Conservation (phyloP, 2,329 filamentous ascomycete species). For the Mollisia scopiformis region DNA sequence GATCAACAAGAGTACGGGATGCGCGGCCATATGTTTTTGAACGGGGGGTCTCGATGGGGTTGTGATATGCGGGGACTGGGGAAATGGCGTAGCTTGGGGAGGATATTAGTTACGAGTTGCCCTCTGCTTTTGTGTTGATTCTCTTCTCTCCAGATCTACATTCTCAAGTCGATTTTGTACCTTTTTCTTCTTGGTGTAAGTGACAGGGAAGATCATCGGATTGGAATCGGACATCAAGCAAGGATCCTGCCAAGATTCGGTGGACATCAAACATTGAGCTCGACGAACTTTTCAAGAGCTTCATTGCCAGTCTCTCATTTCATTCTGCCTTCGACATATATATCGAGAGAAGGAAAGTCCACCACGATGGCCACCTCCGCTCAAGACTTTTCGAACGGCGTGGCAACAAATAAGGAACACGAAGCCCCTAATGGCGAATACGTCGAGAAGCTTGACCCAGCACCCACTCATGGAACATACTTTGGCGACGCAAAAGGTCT, state of each 20-base stretch:
- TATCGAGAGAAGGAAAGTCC: not conserved
- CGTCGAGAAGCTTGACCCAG: constrained; percentile 2
- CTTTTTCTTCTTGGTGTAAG: not conserved
- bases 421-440: not conserved
- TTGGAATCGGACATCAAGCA: not conserved
- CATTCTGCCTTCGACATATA: not conserved
- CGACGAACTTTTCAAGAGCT: not conserved
- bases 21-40: not conserved
- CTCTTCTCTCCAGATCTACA: too few species aligned
- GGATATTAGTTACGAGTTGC: not conserved
- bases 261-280: not conserved
- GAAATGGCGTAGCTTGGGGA: not conserved
- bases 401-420: not conserved
- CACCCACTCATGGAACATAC: constrained; percentile 6
- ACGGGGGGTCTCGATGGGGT: not conserved
- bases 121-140: not conserved
- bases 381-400: not conserved
- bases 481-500: not conserved
- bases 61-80: not conserved
- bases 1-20: not conserved
- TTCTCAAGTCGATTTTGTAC: too few species aligned
- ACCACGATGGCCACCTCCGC: not conserved
- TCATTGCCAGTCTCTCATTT: not conserved
- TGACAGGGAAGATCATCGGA: not conserved
- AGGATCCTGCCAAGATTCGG: not conserved